Conservation (phyloP, 2,329 filamentous ascomycete species). For the Zymoseptoria pseudotritici region DNA sequence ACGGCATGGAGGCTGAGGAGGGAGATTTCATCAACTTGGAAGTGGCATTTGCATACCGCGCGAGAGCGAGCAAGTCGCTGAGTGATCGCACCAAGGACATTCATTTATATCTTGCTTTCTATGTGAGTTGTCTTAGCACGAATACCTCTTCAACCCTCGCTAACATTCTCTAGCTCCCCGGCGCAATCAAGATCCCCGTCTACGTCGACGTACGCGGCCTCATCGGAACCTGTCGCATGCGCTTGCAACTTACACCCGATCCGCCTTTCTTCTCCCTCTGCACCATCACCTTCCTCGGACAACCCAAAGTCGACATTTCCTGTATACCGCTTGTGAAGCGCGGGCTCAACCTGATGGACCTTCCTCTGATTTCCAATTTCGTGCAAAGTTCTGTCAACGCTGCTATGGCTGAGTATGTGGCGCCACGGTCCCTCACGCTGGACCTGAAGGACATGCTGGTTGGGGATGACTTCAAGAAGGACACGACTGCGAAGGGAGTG, state of each 20-base stretch:
- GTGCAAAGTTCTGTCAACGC: conserved; percentile 68
- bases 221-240: conserved; percentile 61
- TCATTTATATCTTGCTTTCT: conserved; percentile 65
- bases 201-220: conserved; percentile 70
- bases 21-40: conserved; percentile 74
- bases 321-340: conserved; percentile 64
- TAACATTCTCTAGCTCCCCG: conserved; percentile 51
- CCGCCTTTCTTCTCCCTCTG: conserved; percentile 71
- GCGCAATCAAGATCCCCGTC: conserved; percentile 51
- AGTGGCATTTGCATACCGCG: conserved; percentile 65
- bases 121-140: conserved; percentile 26
- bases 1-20: conserved; percentile 68
- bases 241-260: conserved; percentile 66
- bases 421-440: conserved; percentile 65
- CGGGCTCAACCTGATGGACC: conserved; percentile 65
- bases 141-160: conserved; percentile 48
- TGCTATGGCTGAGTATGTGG: conserved; percentile 67
- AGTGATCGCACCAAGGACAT: conserved; percentile 61
- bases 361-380: conserved; percentile 67
- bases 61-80: conserved; percentile 51
- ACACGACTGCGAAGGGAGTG: conserved; percentile 58
- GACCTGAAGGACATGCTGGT: conserved; percentile 71
- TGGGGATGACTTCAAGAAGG: conserved; percentile 72
- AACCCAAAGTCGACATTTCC: conserved; percentile 63
- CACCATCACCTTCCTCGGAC: conserved; percentile 66